phyloP scores from a whole-genome alignment of 768 basidiomycete species.

The Pluteus cervinus region DNA sequence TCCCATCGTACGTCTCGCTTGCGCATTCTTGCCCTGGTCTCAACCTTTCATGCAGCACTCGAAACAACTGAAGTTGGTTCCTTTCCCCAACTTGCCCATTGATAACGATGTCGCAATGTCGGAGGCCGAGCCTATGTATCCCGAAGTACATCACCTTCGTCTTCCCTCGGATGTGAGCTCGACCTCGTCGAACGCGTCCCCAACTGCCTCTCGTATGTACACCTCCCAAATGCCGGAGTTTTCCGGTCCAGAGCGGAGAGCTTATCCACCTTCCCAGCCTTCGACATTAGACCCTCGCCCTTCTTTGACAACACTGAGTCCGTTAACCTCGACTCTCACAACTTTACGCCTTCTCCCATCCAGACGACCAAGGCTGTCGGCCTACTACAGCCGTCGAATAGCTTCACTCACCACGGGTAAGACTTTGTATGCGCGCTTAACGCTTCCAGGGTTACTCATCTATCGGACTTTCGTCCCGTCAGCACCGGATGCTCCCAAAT shows the following conservation, averaged over 20 bases:
- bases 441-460: slow-evolving; percentile 5
- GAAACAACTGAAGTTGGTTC: slow-evolving; percentile 71
- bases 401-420: slow-evolving; percentile 70
- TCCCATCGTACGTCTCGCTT: slow-evolving; percentile 34
- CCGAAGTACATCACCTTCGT: slow-evolving; percentile 53
- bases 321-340: slow-evolving; percentile 42
- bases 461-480: slow-evolving; percentile 2
- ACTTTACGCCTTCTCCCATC: slow-evolving; percentile 34
- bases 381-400: slow-evolving; percentile 59
- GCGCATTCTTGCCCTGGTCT: slow-evolving; percentile 16
- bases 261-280: slow-evolving; percentile 47
- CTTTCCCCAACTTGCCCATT: slow-evolving; percentile 60
- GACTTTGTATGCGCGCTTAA: slow-evolving; percentile 11
- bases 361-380: slow-evolving; percentile 45
- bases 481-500: slow-evolving; percentile 73
- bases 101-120: slow-evolving; percentile 72
- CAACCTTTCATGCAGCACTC: slow-evolving; percentile 32
- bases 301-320: slow-evolving; percentile 41
- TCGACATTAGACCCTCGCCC: slow-evolving; percentile 56
- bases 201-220: slow-evolving; percentile 43
- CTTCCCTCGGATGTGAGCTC: slow-evolving; percentile 62
- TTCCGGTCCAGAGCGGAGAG: background rate
- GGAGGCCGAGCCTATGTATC: slow-evolving; percentile 53
- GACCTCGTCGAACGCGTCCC: slow-evolving; percentile 42
- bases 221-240: too few species aligned